Evolutionary conservation across 78 protist genomes (phyloP), one percentile per base, ranked within the genome.

Genomic region (Blattamonas nauphoetae): DNA sequence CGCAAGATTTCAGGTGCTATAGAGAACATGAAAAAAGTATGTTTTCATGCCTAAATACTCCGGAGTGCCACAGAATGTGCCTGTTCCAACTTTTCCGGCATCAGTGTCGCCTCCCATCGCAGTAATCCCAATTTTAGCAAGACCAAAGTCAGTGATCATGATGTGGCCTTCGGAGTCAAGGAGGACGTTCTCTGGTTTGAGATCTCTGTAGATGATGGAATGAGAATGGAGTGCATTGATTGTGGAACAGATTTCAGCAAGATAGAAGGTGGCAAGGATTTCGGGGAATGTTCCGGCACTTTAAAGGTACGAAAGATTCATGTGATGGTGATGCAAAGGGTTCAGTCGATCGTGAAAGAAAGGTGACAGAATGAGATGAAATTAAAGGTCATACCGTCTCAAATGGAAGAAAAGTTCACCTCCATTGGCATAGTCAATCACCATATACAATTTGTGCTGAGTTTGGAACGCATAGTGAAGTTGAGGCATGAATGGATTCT

Each of bases 381-480:
- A 55, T 55, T 21, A 55, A 21, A 5, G 83, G 33, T 5, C 83
- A 79, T 4, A 79, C 83, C 83, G 33, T 6, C 83, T 6, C 83
- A 79, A 42, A 82, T 82, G 42, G 85, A 82, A 42, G 45, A 82
- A 82, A 35, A 82, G 34, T 3, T 82, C 85, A 2, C 85, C 85
- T 2, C 85, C 85, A 3, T 82, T 82, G 33, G 45, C 85, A 5
- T 21, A 82, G 45, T 82, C 85, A 35, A 82, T 32, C 85, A 82
- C 85, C 21, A 82, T 21, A 4, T 42, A 82, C 11, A 82, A 4
- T 3, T 82, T 82, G 85, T 21, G 71, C 21, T 11, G 71, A 29
- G 71, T 55, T 55, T 55, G 85, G 85, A 82, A 82, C 6, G 85
- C 85, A 42, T 6, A 82, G 45, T 82, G 85, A 32, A 82, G 45